phyloP scores from a whole-genome alignment of 2,329 filamentous ascomycete species.

The Alternaria burnsii region DNA sequence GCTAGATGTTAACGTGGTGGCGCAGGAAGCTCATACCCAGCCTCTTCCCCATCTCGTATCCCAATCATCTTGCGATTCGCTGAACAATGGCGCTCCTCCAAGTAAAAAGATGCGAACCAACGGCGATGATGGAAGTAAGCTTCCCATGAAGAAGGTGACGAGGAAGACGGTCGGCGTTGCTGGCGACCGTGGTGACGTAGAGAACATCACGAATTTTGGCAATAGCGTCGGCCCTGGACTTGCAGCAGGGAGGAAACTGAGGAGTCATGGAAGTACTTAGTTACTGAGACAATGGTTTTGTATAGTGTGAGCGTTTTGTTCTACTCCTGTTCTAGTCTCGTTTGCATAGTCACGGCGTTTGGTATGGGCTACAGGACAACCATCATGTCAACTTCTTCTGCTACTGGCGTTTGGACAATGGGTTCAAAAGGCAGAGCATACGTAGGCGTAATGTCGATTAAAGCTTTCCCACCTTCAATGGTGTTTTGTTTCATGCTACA shows the following conservation, averaged over 20 bases:
- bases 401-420: neutral
- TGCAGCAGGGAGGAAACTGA: constrained; percentile 48
- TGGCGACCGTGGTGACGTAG: constrained; percentile 49
- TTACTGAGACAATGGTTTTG: neutral
- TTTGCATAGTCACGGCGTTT: constrained; percentile 6
- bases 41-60: constrained; percentile 44
- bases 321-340: neutral
- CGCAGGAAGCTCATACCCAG: constrained; percentile 43
- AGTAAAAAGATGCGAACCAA: constrained; percentile 56
- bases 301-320: neutral
- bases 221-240: constrained; percentile 51
- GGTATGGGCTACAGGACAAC: neutral
- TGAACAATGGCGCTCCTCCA: constrained; percentile 43
- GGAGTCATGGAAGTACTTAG: constrained; percentile 47
- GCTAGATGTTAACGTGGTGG: constrained; percentile 58
- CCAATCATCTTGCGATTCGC: constrained; percentile 38
- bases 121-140: constrained; percentile 45
- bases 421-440: constrained; percentile 1
- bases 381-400: neutral
- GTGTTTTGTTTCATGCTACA: no score
- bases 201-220: constrained; percentile 54
- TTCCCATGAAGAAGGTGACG: constrained; percentile 55
- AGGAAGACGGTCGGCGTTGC: constrained; percentile 54
- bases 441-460: neutral
- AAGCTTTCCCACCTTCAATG: neutral